phyloP scores from a whole-genome alignment of 805 yeast species.

The Teunomyces stri region DNA sequence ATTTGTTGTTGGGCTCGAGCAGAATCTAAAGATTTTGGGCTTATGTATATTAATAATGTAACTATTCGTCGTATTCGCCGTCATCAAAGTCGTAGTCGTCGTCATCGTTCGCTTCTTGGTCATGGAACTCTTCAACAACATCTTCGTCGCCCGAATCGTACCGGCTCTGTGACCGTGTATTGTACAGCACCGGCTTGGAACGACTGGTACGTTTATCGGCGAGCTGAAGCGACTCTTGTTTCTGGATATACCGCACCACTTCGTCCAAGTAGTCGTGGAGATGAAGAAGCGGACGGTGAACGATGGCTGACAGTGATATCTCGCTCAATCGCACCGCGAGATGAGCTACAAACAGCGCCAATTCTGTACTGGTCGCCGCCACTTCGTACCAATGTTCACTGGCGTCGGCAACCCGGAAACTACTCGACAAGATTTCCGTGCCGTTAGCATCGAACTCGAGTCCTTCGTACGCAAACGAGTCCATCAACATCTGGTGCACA shows the following conservation, averaged over 20 bases:
- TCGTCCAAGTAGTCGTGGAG: slow-evolving; percentile 29
- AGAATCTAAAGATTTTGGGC: slow-evolving; percentile 28
- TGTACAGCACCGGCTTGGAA: slow-evolving; percentile 5
- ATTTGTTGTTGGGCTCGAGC: slow-evolving; percentile 63
- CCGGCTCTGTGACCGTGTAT: slow-evolving; percentile 1
- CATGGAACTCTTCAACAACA: slow-evolving; percentile 10
- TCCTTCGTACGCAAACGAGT: slow-evolving; percentile 27
- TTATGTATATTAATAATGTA: slow-evolving; percentile 2
- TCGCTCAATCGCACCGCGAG: slow-evolving; percentile 22
- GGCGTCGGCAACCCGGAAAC: slow-evolving; percentile 4
- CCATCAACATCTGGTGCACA: slow-evolving; percentile 30
- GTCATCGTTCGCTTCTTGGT: slow-evolving; percentile 15
- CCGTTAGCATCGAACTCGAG: slow-evolving; percentile 35
- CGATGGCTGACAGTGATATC: slow-evolving; percentile 15
- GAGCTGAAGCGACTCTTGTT: slow-evolving; percentile 20
- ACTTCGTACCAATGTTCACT: slow-evolving; percentile 33
- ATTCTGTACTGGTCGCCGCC: slow-evolving; percentile 29
- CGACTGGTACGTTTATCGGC: slow-evolving; percentile 3
- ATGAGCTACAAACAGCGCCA: slow-evolving; percentile 24
- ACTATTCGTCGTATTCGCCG: slow-evolving; percentile 11
- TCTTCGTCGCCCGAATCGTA: slow-evolving; percentile 11
- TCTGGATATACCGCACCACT: slow-evolving; percentile 25
- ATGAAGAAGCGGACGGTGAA: slow-evolving; percentile 25
- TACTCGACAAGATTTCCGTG: slow-evolving; percentile 19
- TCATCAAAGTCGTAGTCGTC: slow-evolving; percentile 14